phyloP scores from a whole-genome alignment of 768 basidiomycete genomes.

The Chalciporus chontae region DNA sequence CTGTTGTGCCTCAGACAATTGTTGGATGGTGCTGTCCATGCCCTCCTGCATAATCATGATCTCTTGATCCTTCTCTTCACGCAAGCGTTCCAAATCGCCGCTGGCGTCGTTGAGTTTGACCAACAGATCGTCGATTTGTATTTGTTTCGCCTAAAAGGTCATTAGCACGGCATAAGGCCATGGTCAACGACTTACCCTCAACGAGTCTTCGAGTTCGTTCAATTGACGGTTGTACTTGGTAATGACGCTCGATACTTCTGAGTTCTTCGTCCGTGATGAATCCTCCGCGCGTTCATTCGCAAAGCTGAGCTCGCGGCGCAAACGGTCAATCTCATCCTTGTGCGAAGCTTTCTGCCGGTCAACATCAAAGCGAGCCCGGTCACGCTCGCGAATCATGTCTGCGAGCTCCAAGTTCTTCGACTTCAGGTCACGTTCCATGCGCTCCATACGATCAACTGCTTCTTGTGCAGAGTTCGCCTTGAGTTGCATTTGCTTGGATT shows the following conservation, averaged over 20 bases:
- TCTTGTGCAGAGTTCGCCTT: constrained; percentile 99
- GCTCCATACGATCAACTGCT: constrained; percentile 96
- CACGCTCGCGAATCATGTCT: constrained; percentile 98
- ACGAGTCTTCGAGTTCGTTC: constrained; percentile 92
- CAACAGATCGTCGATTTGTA: constrained; percentile 92
- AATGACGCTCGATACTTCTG: constrained; percentile 86
- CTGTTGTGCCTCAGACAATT: constrained; percentile 83
- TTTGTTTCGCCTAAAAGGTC: constrained; percentile 76
- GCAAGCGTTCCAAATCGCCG: constrained; percentile 72
- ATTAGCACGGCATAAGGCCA: constrained; percentile 10
- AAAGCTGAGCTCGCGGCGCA: constrained; percentile 89
- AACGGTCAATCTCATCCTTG: constrained; percentile 90
- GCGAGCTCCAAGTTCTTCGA: constrained; percentile 98
- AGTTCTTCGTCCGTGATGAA: constrained; percentile 83
- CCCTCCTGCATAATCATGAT: constrained; percentile 93
- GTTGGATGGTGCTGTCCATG: constrained; percentile 87
- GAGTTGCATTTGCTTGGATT: constrained; percentile 95
- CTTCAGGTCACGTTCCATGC: constrained; percentile 98
- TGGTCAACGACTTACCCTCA: constrained; percentile 56
- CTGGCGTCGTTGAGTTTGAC: constrained; percentile 71
- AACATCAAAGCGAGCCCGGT: constrained; percentile 91
- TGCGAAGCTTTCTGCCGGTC: constrained; percentile 92
- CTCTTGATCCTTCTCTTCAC: constrained; percentile 97
- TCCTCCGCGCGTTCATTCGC: constrained; percentile 99
- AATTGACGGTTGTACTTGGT: constrained; percentile 95